These are phyloP conservation scores for Mycena indigotica DNA, from an alignment of 768 basidiomycete genomes.

Conservation along the genomic window DNA sequence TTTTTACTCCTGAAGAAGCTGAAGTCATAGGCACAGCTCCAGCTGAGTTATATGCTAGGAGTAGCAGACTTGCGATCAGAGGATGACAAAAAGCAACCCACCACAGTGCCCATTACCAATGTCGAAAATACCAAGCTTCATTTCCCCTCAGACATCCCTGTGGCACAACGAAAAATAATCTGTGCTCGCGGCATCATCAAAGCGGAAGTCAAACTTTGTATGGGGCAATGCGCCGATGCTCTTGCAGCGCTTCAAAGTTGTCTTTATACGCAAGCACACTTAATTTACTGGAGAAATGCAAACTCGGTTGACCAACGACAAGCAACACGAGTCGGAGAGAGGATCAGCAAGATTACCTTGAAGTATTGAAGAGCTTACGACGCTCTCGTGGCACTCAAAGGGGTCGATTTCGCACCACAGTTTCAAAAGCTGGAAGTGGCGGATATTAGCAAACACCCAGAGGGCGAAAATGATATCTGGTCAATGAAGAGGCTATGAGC, in stretches of 20 bases:
- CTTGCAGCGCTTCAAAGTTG: not conserved
- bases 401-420: not conserved
- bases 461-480: not conserved
- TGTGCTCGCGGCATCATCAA: not conserved
- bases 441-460: not conserved
- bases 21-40: not conserved
- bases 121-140: constrained; percentile 10
- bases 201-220: constrained; percentile 7
- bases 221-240: constrained; percentile 4
- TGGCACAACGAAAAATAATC: not conserved
- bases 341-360: not conserved
- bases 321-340: not conserved
- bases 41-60: constrained; percentile 11
- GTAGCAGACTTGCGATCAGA: not conserved
- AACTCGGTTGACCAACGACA: not conserved
- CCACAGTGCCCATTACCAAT: not conserved
- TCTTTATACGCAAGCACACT: constrained; percentile 8
- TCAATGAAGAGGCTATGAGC: not conserved
- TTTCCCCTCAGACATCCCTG: constrained; percentile 4
- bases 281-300: constrained; percentile 8
- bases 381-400: not conserved
- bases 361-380: not conserved
- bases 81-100: constrained; percentile 3
- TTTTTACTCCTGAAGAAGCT: constrained; percentile 1
- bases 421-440: not conserved